Evolutionary conservation across 768 basidiomycete genomes (phyloP).

Genomic region (Mycena latifolia): DNA sequence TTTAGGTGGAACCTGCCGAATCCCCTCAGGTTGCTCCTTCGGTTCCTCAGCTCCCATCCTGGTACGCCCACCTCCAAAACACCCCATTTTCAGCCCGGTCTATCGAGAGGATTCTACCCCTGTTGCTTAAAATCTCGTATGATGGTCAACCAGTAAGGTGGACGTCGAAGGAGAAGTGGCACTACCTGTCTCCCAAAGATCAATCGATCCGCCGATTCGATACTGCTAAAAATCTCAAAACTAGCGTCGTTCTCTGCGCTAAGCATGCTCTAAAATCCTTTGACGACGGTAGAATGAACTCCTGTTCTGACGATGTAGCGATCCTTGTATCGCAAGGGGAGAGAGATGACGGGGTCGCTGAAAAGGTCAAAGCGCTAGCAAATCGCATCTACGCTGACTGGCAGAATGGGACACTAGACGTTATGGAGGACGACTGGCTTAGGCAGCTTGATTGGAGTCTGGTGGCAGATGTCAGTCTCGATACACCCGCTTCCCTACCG

Average conservation of each 20-base stretch:
- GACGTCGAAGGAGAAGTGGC: conserved; percentile 73
- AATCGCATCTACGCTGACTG: conserved; percentile 44
- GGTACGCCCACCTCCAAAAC: conserved; percentile 65
- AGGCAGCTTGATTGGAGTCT: conserved; percentile 77
- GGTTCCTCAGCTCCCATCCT: conserved; percentile 56
- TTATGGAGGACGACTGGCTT: conserved; percentile 65
- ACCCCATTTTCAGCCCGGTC: conserved; percentile 56
- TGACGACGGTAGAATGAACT: conserved; percentile 53
- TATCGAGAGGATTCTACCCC: conserved; percentile 71
- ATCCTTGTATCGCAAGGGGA: conserved; percentile 59
- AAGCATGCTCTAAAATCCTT: conserved; percentile 63
- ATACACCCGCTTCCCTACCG: conserved; percentile 8
- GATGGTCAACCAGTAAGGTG: conserved; percentile 72
- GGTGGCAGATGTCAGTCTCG: conserved; percentile 29
- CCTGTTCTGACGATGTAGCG: conserved; percentile 59
- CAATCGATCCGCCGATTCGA: conserved; percentile 52
- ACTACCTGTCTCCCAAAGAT: conserved; percentile 56
- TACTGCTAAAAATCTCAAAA: conserved; percentile 56
- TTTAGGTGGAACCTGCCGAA: conserved; percentile 1
- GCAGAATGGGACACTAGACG: conserved; percentile 33
- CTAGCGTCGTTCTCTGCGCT: conserved; percentile 56
- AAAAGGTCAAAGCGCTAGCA: conserved; percentile 57
- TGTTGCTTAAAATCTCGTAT: conserved; percentile 73
- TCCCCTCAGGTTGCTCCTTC: not conserved
- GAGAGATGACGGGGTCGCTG: conserved; percentile 47